Evolutionary conservation across 345 rosid genomes (phyloP), one percentile per base, ranked within the genome.

Genomic region (Citrus hindsii): DNA sequence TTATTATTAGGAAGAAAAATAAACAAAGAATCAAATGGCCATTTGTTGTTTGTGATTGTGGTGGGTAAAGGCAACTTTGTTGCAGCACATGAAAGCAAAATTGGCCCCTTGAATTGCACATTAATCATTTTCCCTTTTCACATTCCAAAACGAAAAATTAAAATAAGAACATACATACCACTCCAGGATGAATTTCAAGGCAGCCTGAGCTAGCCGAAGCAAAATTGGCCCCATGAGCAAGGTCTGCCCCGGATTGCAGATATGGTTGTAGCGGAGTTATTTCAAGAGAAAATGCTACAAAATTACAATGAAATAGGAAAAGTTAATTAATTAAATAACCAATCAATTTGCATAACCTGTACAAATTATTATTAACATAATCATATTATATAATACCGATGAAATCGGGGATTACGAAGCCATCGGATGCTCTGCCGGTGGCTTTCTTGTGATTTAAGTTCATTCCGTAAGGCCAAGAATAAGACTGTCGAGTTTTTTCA

Each of bases 361-460:
- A 46, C 16, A 46, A 46, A 46, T 12, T 46, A 46, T 46, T 46
- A 12, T 51, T 51, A 51, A 51, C 56, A 18, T 51, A 51, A 18
- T 14, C 22, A 51, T 4, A 51, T 51, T 51, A 1, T 14, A 51
- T 0, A 14, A 51, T 51, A 81, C 80, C 83, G 33, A 81, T 65
- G 25, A 81, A 81, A 55, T 81, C 83, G 4, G 80, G 80, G 24
- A 80, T 77, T 19, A 76, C 28, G 4, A 38, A 79, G 72, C 83
- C 79, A 56, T 76, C 83, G 14, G 79, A 76, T 5, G 71, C 40
- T 62, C 79, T 80, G 1, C 83, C 83, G 7, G 79, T 76, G 16
- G 83, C 61, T 7, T 70, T 71, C 42, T 76, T 42, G 65, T 48
- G 32, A 56, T 48, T 46, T 59, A 60, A 75, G 64, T 7, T 40